A percentile compares a stretch with the other conserved stretches of the same genome.
Conservation (phyloP, 208 protist species). For the Trypanosoma grayi region DNA sequence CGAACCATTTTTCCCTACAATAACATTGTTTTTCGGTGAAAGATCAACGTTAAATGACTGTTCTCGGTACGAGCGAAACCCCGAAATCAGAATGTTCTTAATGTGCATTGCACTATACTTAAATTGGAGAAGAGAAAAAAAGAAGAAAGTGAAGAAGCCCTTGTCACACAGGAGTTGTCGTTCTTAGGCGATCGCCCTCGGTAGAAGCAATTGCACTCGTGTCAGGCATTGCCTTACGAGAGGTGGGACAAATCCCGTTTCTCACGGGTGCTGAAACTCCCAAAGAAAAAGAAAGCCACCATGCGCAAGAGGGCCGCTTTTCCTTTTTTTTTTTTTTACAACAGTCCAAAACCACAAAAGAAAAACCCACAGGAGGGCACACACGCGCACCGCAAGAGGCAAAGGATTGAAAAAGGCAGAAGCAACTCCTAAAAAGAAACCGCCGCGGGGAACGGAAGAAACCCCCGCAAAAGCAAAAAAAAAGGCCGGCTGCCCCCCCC, state of each 20-base stretch:
- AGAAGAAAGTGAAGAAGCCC: not conserved
- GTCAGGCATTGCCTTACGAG: too few relatives aligned
- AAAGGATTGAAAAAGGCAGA: not conserved
- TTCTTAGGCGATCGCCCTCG: not conserved
- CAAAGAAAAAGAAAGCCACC: not conserved
- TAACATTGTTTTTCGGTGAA: conserved; percentile 74
- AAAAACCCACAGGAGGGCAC: not conserved
- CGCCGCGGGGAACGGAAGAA: too few relatives aligned
- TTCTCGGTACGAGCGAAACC: conserved; percentile 91
- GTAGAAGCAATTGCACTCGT: too few relatives aligned
- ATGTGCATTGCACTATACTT: conserved; percentile 73
- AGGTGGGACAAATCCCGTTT: conserved; percentile 1
- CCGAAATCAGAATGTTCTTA: conserved; percentile 91
- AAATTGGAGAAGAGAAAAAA: conserved; percentile 10
- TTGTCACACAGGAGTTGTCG: not conserved
- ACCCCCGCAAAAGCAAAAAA: too few relatives aligned
- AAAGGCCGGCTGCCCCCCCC: too few relatives aligned
- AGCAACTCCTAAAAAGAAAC: too few relatives aligned
- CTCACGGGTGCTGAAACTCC: not conserved
- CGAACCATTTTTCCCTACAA: conserved; percentile 96
- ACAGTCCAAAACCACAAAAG: not conserved
- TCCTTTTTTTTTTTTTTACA: not conserved
- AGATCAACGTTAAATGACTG: conserved; percentile 84
- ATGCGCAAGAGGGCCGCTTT: not conserved
- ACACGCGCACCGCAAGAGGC: not conserved